phyloP scores from a whole-genome alignment of 148 eudicot species.

The Amaranthus cruentus region DNA sequence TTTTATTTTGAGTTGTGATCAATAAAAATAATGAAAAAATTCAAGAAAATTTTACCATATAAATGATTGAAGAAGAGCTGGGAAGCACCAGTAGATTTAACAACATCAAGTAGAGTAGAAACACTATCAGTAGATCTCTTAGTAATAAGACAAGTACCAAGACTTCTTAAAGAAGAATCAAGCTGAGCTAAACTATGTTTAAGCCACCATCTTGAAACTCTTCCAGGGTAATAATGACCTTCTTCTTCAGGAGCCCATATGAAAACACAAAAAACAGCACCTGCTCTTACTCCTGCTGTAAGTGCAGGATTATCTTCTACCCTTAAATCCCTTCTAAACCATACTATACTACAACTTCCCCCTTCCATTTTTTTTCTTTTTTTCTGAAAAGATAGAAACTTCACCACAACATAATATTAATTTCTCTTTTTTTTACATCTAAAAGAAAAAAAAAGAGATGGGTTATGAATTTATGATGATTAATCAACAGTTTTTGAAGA shows the following conservation, averaged over 20 bases:
- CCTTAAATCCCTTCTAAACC: slow-evolving; percentile 98
- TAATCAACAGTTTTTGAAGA: slow-evolving; percentile 1
- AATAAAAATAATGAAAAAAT: neutral
- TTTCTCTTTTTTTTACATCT: neutral
- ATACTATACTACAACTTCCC: slow-evolving; percentile 75
- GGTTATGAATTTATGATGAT: neutral
- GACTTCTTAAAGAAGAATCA: slow-evolving; percentile 72
- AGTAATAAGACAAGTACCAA: slow-evolving; percentile 77
- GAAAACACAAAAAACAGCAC: slow-evolving; percentile 65
- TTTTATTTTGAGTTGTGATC: neutral
- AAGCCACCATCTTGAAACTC: slow-evolving; percentile 98
- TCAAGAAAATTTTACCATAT: slow-evolving; percentile 43
- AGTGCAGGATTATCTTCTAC: slow-evolving; percentile 95
- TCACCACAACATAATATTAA: neutral
- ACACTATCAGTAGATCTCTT: slow-evolving; percentile 86
- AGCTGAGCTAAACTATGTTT: slow-evolving; percentile 83
- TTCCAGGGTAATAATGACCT: slow-evolving; percentile 83
- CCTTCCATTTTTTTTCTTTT: slow-evolving; percentile 34
- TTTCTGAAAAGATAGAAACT: neutral
- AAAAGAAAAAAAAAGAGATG: slow-evolving; percentile 2
- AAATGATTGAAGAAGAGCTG: slow-evolving; percentile 88
- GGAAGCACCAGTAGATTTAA: slow-evolving; percentile 76
- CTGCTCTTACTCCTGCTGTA: slow-evolving; percentile 80
- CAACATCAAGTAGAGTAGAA: slow-evolving; percentile 68
- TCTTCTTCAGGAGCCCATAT: slow-evolving; percentile 99